Evolutionary conservation across 1,139 yeast genomes (phyloP).

Genomic region (Kurtzmaniella quercitrusa): DNA sequence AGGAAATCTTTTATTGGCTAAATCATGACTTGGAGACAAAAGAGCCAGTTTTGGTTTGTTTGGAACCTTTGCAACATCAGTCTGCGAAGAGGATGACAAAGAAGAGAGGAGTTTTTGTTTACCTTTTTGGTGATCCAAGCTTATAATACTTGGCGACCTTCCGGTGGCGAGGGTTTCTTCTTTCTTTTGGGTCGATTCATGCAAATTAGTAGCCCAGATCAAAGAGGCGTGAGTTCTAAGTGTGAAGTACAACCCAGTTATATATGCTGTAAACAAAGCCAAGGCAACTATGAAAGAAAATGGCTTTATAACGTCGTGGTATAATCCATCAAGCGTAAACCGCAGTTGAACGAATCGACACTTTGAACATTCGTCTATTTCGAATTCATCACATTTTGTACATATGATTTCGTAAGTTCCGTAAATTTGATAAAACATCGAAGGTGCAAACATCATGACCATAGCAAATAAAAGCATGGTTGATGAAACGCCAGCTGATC

Average conservation of each 20-base stretch:
- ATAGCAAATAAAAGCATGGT: conserved; percentile 92
- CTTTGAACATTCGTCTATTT: conserved; percentile 45
- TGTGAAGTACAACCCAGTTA: conserved; percentile 90
- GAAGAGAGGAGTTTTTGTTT: background rate
- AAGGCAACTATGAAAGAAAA: conserved; percentile 78
- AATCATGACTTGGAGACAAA: conserved; percentile 12
- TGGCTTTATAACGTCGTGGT: conserved; percentile 66
- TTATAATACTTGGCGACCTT: conserved; percentile 31
- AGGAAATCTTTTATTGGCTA: conserved; percentile 8
- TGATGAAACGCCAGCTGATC: conserved; percentile 95
- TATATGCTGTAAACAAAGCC: conserved; percentile 76
- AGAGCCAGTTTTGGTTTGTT: conserved; percentile 3
- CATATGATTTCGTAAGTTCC: conserved; percentile 85
- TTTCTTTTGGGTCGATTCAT: conserved; percentile 25
- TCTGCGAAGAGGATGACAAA: background rate
- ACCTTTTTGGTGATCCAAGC: conserved; percentile 20
- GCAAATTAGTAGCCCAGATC: conserved; percentile 74
- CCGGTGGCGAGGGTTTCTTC: conserved; percentile 15
- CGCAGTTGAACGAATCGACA: conserved; percentile 83
- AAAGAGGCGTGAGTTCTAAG: conserved; percentile 93
- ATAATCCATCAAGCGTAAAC: conserved; percentile 60
- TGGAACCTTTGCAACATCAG: background rate
- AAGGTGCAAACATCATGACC: conserved; percentile 91
- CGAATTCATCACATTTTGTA: conserved; percentile 33
- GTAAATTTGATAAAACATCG: conserved; percentile 82